phyloP scores from a whole-genome alignment of 345 rosid genomes.

The Citrus trifoliata region DNA sequence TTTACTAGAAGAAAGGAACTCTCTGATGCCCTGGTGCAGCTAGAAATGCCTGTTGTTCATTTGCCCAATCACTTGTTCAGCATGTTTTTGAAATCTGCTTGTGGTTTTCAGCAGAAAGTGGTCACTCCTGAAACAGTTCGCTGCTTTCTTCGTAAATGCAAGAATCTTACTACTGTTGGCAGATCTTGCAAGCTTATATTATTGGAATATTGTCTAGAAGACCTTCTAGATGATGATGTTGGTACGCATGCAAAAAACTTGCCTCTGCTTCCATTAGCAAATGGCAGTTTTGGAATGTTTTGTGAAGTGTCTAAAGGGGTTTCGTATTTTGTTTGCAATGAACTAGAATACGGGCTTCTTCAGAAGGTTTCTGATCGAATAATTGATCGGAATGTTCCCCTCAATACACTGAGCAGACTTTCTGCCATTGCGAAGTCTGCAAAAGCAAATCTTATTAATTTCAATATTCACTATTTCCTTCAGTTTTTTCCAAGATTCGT shows the following conservation, averaged over 20 bases:
- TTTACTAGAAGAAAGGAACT: constrained; percentile 68
- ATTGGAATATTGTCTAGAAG: constrained; percentile 92
- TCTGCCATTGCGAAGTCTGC: constrained; percentile 62
- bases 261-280: constrained; percentile 82
- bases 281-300: constrained; percentile 71
- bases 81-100: constrained; percentile 66
- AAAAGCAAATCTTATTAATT: constrained; percentile 57
- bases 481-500: constrained; percentile 70
- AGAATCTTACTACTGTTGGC: constrained; percentile 42
- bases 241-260: constrained; percentile 51
- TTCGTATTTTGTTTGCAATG: constrained; percentile 69
- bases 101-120: constrained; percentile 66
- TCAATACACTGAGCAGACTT: constrained; percentile 54
- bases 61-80: constrained; percentile 64
- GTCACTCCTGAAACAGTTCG: constrained; percentile 85
- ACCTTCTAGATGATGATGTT: constrained; percentile 76
- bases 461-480: constrained; percentile 51
- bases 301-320: constrained; percentile 50
- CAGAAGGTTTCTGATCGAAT: constrained; percentile 61
- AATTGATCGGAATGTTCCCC: constrained; percentile 67
- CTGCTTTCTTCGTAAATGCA: constrained; percentile 57
- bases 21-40: constrained; percentile 64
- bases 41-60: constrained; percentile 81
- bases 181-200: constrained; percentile 65
- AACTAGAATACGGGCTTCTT: constrained; percentile 67